Evolutionary conservation across 2,329 filamentous ascomycete species (phyloP), one percentile per base, ranked within the genome.

Genomic region (Paracoccidioides brasiliensis): DNA sequence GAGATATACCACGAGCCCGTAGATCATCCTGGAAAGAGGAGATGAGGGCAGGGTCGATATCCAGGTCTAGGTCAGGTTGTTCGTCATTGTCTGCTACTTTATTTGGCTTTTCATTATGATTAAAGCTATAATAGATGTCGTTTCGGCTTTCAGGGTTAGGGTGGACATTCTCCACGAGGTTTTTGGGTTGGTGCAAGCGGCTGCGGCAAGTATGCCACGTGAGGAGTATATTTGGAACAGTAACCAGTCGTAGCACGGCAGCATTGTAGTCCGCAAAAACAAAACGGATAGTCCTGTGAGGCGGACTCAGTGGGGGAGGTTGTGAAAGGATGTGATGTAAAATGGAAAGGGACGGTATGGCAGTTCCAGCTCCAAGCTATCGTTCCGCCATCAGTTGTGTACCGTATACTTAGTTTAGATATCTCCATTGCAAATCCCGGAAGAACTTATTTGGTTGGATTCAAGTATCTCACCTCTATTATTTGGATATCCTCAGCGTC

Each of bases 321-420:
- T 60, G 69, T n/a, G 60, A 62, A 0, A 83, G 62, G 12, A 76
- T 70, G 56, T 77, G 74, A 50, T 76, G 73, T 58, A 82, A 79
- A 0, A 84, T 65, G 1, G 79, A 66, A 12, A 82, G 68, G 10
- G 73, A 76, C 5, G 82, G 82, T 9, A 84, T 67, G 4, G 80
- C 81, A 56, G 78, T 80, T n/a, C 82, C 82, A 50, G 80, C 80
- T n/a, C 82, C 82, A 43, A 84, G 72, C 72, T 81, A 56, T 52
- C 53, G 22, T 49, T 54, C 37, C 37, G 8, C 22, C n/a, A 43
- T 56, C 35, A n/a, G 53, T 9, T 15, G 8, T 5, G 8, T 3
- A 15, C 28, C 28, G 6, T 33, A 35, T 32, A 9, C 14, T 22
- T 3, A 30, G 12, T 28, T 32, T 1, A 35, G 40, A 44, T 33